phyloP scores from a whole-genome alignment of 768 basidiomycete genomes.

The Hemileccinum impolitum region DNA sequence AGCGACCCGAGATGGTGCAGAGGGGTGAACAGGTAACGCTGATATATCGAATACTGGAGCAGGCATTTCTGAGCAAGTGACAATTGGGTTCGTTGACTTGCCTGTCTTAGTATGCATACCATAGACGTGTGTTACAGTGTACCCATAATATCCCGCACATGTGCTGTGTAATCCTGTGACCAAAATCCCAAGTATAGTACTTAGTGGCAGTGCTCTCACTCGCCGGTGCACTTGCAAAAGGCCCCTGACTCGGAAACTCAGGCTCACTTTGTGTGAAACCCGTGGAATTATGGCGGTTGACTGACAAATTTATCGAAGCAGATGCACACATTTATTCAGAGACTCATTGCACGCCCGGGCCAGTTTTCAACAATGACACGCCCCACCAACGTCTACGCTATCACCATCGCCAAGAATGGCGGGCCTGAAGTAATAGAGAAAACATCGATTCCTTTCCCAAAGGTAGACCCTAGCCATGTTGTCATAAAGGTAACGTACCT shows the following conservation, averaged over 20 bases:
- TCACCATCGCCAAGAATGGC: conserved; percentile 70
- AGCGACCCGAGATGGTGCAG: conserved; percentile 81
- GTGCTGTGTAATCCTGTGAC: too few relatives aligned
- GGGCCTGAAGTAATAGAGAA: conserved; percentile 76
- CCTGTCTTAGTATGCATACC: too few relatives aligned
- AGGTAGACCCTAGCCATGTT: conserved; percentile 57
- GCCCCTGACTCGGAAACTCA: too few relatives aligned
- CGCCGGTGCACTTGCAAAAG: too few relatives aligned
- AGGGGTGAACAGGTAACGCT: conserved; percentile 59
- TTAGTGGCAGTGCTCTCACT: too few relatives aligned
- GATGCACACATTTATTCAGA: conserved; percentile 14
- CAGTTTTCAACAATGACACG: conserved; percentile 41
- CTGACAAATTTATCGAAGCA: background rate
- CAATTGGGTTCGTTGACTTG: background rate
- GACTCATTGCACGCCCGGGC: conserved; percentile 28
- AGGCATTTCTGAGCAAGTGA: conserved; percentile 20
- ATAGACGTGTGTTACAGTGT: background rate
- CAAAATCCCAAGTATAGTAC: too few relatives aligned
- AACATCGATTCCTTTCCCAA: conserved; percentile 63
- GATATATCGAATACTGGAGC: conserved; percentile 58
- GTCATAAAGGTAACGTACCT: conserved; percentile 34
- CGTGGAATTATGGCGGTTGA: too few relatives aligned
- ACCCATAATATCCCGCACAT: background rate
- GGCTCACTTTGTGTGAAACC: too few relatives aligned
- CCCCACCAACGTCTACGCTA: conserved; percentile 64